These are phyloP conservation scores for Triticum urartu DNA, from an alignment of 176 grass and related monocot species.

Conservation along the genomic window DNA sequence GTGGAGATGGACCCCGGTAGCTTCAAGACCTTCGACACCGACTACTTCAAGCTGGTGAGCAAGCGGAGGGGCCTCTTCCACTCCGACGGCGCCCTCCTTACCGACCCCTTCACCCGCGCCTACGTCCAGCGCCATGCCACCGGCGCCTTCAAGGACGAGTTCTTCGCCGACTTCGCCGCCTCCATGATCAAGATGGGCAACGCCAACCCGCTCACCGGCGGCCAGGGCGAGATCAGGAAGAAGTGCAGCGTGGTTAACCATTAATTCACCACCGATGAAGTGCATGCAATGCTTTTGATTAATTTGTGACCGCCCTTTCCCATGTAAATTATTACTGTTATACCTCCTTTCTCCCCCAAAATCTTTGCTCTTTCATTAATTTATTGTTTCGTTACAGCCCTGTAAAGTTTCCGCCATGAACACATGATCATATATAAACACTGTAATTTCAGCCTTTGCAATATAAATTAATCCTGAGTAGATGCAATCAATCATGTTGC, in stretches of 20 bases:
- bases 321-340: constrained; percentile 9
- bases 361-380: background rate
- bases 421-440: constrained; percentile 23
- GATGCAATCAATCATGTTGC: constrained; percentile 3
- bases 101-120: constrained; percentile 46
- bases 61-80: constrained; percentile 75
- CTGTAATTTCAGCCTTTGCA: background rate
- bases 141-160: constrained; percentile 31
- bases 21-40: constrained; percentile 73
- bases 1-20: constrained; percentile 93
- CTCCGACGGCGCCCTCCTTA: constrained; percentile 75
- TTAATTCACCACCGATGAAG: background rate
- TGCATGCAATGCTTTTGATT: background rate
- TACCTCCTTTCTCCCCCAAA: background rate
- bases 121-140: constrained; percentile 66
- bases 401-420: constrained; percentile 27
- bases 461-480: background rate
- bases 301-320: background rate
- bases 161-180: constrained; percentile 64
- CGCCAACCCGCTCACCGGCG: constrained; percentile 50
- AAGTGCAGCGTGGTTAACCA: constrained; percentile 58
- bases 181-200: constrained; percentile 78
- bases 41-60: constrained; percentile 56
- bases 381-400: constrained; percentile 39
- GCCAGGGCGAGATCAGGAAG: constrained; percentile 67